phyloP scores from a whole-genome alignment of 2,329 filamentous ascomycete genomes.

The Pleoardoris graminearum region DNA sequence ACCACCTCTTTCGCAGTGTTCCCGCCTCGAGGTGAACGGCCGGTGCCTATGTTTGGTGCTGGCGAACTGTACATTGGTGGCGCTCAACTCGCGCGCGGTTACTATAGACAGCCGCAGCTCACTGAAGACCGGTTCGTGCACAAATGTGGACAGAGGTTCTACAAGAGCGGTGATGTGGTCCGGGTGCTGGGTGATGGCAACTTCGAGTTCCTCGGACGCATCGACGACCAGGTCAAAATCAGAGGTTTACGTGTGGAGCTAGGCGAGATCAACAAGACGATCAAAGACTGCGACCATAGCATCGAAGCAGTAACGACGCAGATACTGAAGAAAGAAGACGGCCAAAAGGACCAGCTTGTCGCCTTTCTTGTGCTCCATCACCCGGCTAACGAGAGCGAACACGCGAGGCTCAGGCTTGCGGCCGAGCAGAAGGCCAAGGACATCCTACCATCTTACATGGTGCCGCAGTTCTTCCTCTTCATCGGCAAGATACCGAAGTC shows the following conservation, averaged over 20 bases:
- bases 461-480: conserved; percentile 42
- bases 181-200: conserved; percentile 44
- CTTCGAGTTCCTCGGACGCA: conserved; percentile 46
- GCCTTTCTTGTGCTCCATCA: conserved; percentile 31
- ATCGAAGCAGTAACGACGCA: conserved; percentile 35
- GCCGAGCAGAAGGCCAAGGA: conserved; percentile 22
- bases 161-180: conserved; percentile 45
- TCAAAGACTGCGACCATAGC: conserved; percentile 26
- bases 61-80: conserved; percentile 55
- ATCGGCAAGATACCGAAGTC: conserved; percentile 43
- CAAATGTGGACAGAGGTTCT: conserved; percentile 38
- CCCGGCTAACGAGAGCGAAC: conserved; percentile 8
- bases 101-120: conserved; percentile 43
- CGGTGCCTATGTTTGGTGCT: conserved; percentile 45
- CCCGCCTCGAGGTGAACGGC: conserved; percentile 29
- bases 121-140: conserved; percentile 38
- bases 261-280: conserved; percentile 42
- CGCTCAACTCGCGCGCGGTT: conserved; percentile 51
- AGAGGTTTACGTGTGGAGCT: conserved; percentile 45
- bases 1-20: conserved; percentile 47
- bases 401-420: conserved; percentile 20
- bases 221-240: conserved; percentile 48
- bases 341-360: conserved; percentile 41
- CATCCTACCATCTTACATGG: conserved; percentile 45
- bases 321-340: conserved; percentile 31